These are phyloP conservation scores for Candida sithepensis DNA, from an alignment of 805 yeast genomes.

Conservation along the genomic window DNA sequence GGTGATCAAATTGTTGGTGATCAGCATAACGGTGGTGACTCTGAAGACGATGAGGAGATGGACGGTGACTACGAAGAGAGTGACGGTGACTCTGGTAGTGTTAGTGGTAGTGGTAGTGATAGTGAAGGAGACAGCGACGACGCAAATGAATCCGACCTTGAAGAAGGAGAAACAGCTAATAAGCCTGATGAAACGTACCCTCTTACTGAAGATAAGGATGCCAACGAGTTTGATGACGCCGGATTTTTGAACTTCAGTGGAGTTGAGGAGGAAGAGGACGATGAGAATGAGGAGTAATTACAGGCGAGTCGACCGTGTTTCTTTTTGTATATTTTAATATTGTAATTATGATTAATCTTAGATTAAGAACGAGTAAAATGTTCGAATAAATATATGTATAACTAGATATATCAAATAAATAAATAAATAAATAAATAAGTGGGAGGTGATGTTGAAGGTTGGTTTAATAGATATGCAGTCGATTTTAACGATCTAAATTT, in stretches of 20 bases:
- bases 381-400: no score
- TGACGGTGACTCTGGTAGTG: slow-evolving; percentile 22
- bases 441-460: no score
- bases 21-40: slow-evolving; percentile 24
- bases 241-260: slow-evolving; percentile 15
- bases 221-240: slow-evolving; percentile 10
- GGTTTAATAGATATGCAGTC: no score
- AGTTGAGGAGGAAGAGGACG: slow-evolving; percentile 4
- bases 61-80: slow-evolving; percentile 35
- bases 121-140: slow-evolving; percentile 15
- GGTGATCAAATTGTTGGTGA: slow-evolving; percentile 32
- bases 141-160: slow-evolving; percentile 8
- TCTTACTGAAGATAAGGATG: slow-evolving; percentile 8
- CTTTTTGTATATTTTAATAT: no score
- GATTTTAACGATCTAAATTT: neutral
- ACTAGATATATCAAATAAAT: no score
- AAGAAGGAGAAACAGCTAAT: no score
- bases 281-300: neutral
- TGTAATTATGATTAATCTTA: no score
- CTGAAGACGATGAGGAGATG: slow-evolving; percentile 33
- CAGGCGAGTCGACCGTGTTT: neutral
- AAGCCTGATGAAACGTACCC: no score
- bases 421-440: neutral
- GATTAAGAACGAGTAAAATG: no score
- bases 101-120: slow-evolving; percentile 16